A percentile compares a stretch with the other conserved stretches of the same genome.
Evolutionary conservation across 169 alveolate species (phyloP).

Genomic region (Cryptosporidium baileyi): DNA sequence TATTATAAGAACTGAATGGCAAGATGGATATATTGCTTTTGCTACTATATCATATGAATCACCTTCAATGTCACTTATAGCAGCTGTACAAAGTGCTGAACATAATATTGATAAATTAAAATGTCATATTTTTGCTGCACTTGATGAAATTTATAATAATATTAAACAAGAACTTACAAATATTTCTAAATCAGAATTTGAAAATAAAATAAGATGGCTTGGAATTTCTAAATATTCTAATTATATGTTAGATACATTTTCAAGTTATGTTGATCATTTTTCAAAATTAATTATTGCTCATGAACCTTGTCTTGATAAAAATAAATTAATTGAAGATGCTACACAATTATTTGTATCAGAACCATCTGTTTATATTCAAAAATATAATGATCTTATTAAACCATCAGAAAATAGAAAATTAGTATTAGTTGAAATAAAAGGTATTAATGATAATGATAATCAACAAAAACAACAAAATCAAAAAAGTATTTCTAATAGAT

Average conservation of each 20-base stretch:
- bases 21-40: constrained; percentile 67
- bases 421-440: constrained; percentile 34
- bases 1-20: constrained; percentile 59
- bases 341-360: constrained; percentile 37
- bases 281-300: constrained; percentile 21
- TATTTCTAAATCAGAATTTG: constrained; percentile 14
- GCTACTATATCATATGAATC: constrained; percentile 14
- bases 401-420: neutral
- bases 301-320: constrained; percentile 44
- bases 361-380: constrained; percentile 16
- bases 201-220: constrained; percentile 43
- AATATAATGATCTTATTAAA: neutral
- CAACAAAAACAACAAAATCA: neutral
- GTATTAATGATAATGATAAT: neutral
- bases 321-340: constrained; percentile 31
- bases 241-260: constrained; percentile 9
- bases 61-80: constrained; percentile 32
- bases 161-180: neutral
- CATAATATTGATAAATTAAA: neutral
- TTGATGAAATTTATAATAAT: neutral
- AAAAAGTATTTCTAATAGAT: neutral
- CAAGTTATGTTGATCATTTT: constrained; percentile 12
- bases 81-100: constrained; percentile 60
- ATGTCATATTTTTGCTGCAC: constrained; percentile 50
- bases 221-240: constrained; percentile 19